Evolutionary conservation across 2,329 filamentous ascomycete species (phyloP).

Genomic region (Trichoderma lentiforme): DNA sequence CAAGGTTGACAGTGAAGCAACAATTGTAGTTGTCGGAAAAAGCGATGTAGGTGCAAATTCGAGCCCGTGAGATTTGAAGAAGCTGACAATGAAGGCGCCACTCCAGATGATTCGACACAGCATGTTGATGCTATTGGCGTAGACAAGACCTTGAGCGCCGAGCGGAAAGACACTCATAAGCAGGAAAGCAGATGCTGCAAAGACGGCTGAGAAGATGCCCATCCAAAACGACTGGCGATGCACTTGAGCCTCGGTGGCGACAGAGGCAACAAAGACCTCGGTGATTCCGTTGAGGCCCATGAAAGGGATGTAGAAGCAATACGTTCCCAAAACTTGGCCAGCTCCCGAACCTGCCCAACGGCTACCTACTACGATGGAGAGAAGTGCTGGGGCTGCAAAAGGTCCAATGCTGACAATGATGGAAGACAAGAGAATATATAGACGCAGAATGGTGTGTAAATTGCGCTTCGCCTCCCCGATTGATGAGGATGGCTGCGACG

Average conservation of each 20-base stretch:
- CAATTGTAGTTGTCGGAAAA: constrained; percentile 29
- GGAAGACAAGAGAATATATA: constrained; percentile 72
- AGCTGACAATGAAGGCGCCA: constrained; percentile 63
- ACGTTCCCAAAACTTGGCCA: constrained; percentile 68
- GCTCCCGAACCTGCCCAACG: constrained; percentile 75
- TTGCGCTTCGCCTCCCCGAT: constrained; percentile 46
- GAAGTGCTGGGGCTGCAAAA: constrained; percentile 66
- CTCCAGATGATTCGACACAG: constrained; percentile 80
- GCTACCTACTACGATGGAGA: constrained; percentile 71
- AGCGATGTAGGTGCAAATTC: constrained; percentile 28
- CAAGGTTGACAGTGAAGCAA: constrained; percentile 28
- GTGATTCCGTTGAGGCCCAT: constrained; percentile 87
- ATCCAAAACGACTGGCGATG: constrained; percentile 80
- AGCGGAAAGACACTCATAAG: constrained; percentile 66
- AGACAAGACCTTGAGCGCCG: constrained; percentile 77
- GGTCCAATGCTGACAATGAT: constrained; percentile 70
- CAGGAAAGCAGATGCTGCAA: constrained; percentile 70
- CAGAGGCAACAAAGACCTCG: constrained; percentile 88
- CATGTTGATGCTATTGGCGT: constrained; percentile 91
- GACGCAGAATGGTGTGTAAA: constrained; percentile 62
- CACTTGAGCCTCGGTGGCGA: constrained; percentile 72
- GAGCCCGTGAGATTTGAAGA: constrained; percentile 50
- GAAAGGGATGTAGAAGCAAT: constrained; percentile 91
- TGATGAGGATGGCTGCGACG: constrained; percentile 26
- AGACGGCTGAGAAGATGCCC: constrained; percentile 73